These are phyloP conservation scores for Ogataea nonfermentans DNA, from an alignment of 805 yeast species.

Conservation along the genomic window DNA sequence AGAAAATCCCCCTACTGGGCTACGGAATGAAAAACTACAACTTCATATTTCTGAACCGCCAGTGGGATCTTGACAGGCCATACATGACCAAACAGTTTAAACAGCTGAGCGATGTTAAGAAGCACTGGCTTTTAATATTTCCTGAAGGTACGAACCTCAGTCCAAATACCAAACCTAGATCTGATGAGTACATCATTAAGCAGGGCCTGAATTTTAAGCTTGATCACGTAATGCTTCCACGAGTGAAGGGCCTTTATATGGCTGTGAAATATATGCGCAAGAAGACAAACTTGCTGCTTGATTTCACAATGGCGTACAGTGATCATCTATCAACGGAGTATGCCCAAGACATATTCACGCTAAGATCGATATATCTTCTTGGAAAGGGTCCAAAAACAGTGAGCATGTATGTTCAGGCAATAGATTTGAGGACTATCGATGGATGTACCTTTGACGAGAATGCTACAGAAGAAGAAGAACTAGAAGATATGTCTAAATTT, in stretches of 20 bases:
- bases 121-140: conserved; percentile 68
- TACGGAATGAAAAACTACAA: conserved; percentile 78
- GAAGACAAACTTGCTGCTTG: conserved; percentile 63
- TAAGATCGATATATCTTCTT: conserved; percentile 58
- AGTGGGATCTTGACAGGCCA: conserved; percentile 77
- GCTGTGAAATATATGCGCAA: conserved; percentile 54
- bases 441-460: conserved; percentile 42
- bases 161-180: conserved; percentile 55
- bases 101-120: conserved; percentile 40
- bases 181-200: conserved; percentile 56
- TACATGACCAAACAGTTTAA: conserved; percentile 54
- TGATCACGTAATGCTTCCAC: conserved; percentile 74
- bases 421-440: conserved; percentile 37
- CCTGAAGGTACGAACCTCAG: conserved; percentile 96
- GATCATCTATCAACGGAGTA: conserved; percentile 61
- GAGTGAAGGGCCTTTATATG: conserved; percentile 74
- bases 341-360: conserved; percentile 76
- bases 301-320: conserved; percentile 78
- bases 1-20: conserved; percentile 72
- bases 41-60: conserved; percentile 78
- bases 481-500: conserved; percentile 44
- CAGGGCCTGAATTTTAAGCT: conserved; percentile 43
- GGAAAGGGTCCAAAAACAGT: conserved; percentile 73
- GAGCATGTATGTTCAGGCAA: conserved; percentile 61
- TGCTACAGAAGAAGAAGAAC: conserved; percentile 41